A percentile compares a stretch with the other conserved stretches of the same genome.
Evolutionary conservation across 345 rosid genomes (phyloP).

Genomic region (Eucalyptus rudis): DNA sequence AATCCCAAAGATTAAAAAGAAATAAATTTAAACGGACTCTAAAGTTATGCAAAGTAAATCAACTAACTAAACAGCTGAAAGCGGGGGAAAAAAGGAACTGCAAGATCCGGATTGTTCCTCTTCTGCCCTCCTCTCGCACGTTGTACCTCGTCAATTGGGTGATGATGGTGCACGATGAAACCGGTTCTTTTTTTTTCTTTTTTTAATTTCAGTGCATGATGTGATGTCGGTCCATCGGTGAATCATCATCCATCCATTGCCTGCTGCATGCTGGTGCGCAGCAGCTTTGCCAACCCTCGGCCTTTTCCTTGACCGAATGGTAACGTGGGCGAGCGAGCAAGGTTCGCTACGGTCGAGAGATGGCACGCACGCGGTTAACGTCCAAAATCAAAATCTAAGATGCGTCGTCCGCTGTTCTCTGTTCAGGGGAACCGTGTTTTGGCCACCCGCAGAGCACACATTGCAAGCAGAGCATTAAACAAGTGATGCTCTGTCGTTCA

Average conservation of each 20-base stretch:
- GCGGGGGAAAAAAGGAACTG: fast-evolving
- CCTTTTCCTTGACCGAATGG: not conserved
- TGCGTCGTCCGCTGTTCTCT: not conserved
- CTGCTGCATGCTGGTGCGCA: not conserved
- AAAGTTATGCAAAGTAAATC: not conserved
- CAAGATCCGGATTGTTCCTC: not conserved
- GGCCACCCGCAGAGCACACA: not conserved
- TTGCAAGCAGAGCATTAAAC: not conserved
- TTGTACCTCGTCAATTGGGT: not conserved
- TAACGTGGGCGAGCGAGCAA: not conserved
- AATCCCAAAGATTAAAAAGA: not conserved
- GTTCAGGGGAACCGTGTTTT: not conserved
- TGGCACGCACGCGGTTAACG: not conserved
- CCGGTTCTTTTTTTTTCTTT: no score
- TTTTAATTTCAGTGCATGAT: not conserved
- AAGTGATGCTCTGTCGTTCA: not conserved
- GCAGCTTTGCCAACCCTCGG: not conserved
- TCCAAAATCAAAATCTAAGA: not conserved
- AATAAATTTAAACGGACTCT: not conserved
- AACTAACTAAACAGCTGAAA: not conserved
- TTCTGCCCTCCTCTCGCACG: not conserved
- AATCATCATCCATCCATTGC: not conserved
- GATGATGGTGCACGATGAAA: not conserved
- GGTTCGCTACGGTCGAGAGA: not conserved
- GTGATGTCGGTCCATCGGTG: not conserved